Percentiles rank a stretch among this genome's conserved stretches.
phyloP scores from a whole-genome alignment of 129 eudicot genomes.

The Artemisia annua region DNA sequence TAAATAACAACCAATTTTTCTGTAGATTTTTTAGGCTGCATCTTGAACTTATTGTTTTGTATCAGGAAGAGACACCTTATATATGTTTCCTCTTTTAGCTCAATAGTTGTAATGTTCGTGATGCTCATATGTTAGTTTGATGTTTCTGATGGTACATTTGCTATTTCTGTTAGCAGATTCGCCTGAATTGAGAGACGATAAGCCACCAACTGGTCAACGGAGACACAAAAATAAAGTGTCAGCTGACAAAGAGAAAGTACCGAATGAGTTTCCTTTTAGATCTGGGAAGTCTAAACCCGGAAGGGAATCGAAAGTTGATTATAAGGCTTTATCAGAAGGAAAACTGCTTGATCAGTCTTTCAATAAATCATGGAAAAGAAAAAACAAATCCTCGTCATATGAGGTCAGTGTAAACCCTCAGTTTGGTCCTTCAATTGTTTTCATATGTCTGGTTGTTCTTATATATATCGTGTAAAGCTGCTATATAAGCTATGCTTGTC shows the following conservation, averaged over 20 bases:
- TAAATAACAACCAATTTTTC: too few relatives aligned
- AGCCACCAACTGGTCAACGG: constrained; percentile 32
- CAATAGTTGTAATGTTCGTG: not conserved
- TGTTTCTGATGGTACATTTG: constrained; percentile 18
- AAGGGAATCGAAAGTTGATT: constrained; percentile 35
- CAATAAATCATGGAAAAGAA: constrained; percentile 36
- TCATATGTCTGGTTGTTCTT: not conserved
- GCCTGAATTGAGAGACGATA: constrained; percentile 27
- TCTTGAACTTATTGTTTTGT: too few relatives aligned
- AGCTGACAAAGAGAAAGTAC: constrained; percentile 30
- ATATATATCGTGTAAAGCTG: not conserved
- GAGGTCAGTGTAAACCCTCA: constrained; percentile 29
- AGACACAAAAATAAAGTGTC: constrained; percentile 34
- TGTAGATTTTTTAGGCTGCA: too few relatives aligned
- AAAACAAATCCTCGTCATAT: constrained; percentile 32
- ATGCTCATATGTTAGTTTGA: not conserved
- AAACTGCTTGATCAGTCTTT: constrained; percentile 30
- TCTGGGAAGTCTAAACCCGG: constrained; percentile 38
- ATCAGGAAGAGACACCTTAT: too few relatives aligned
- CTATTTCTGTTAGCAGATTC: constrained; percentile 27
- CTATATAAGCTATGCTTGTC: too few relatives aligned
- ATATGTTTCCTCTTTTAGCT: not conserved
- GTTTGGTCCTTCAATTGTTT: constrained; percentile 6
- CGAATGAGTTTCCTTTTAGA: constrained; percentile 23
- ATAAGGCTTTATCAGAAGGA: constrained; percentile 39